Base-by-base conservation (phyloP, 306 rosid species). In the Heteromeles arbutifolia region DNA sequence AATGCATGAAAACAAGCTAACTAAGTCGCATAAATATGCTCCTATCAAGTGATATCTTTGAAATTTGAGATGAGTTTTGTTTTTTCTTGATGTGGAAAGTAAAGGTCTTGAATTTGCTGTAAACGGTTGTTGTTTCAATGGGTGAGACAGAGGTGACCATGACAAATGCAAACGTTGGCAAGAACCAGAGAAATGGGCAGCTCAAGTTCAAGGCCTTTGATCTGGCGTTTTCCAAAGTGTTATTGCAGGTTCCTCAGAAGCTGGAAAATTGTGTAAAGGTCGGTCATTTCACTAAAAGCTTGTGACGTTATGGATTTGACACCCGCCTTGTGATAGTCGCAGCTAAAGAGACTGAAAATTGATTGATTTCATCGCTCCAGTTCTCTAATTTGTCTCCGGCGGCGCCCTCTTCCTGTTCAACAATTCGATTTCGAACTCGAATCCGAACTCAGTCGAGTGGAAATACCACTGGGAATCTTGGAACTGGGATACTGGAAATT, bases 181-280 rank as follows among this genome's bases (percentile, higher is more conserved):
- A 82, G 82, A 87, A 81, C 66, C 79, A 79, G 78, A 83, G 80
- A 64, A 75, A 72, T 71, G 78, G 87, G 71, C 83, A 56, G 57
- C 77, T 74, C 70, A 83, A 76, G 83, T 74, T 72, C 70, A 83
- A 76, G 84, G 69, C 77, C 43, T 72, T 87, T 69, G 70, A 87
- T 79, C 81, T 84, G 52, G 87, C 80, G 45, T 74, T 90, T 82
- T 85, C 92, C 54, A 79, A 87, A 25, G 84, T 87, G 78, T 81
- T 90, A 76, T 89, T 76, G 78, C 93, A 89, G 81, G 84, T 94
- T 13, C 93, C 96, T 67, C 80, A 80, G 79, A 90, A 72, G 87
- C 77, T 93, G 80, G 95, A 88, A 59, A 86, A 78, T 82, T 77
- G 80, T 85, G 65, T 95, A 17, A 84, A 92, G 99, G 99, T 87